Percentiles rank a stretch among this genome's conserved stretches.
phyloP scores from a whole-genome alignment of 306 rosid genomes.

The Hippophae gyantsensis region DNA sequence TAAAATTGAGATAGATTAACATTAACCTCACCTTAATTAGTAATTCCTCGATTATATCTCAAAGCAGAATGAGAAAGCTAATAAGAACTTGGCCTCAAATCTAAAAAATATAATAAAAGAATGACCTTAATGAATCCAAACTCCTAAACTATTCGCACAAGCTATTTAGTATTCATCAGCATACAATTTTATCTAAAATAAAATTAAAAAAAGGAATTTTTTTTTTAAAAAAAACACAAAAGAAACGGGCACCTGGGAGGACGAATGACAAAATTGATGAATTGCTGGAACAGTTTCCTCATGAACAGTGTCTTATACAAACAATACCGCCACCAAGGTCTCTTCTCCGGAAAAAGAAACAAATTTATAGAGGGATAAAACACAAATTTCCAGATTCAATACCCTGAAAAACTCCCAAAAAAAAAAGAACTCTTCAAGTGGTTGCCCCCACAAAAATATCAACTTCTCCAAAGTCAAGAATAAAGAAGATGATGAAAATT shows the following conservation, averaged over 20 bases:
- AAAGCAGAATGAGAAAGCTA: too few species aligned
- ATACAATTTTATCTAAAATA: too few species aligned
- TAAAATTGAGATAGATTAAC: too few species aligned
- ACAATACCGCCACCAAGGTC: not conserved
- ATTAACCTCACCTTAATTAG: too few species aligned
- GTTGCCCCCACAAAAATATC: slow-evolving; percentile 4
- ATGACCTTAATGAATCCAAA: too few species aligned
- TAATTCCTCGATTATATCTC: too few species aligned
- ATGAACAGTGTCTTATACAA: slow-evolving; percentile 35
- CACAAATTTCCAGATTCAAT: slow-evolving; percentile 15
- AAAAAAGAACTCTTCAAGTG: not conserved
- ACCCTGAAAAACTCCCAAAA: not conserved
- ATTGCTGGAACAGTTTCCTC: slow-evolving; percentile 82
- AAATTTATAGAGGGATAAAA: not conserved
- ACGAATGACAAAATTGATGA: slow-evolving; percentile 86
- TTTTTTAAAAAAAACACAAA: not conserved
- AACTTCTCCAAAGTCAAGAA: too few species aligned
- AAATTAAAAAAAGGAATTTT: not conserved
- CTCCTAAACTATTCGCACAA: too few species aligned
- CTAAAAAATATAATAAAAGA: too few species aligned
- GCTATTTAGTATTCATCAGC: too few species aligned
- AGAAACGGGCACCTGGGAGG: slow-evolving; percentile 70
- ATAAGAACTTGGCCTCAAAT: too few species aligned
- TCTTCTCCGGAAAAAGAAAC: slow-evolving; percentile 23
- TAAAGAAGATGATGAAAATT: too few species aligned